Evolutionary conservation across 129 eudicot genomes (phyloP).

Genomic region (Daucus carota): DNA sequence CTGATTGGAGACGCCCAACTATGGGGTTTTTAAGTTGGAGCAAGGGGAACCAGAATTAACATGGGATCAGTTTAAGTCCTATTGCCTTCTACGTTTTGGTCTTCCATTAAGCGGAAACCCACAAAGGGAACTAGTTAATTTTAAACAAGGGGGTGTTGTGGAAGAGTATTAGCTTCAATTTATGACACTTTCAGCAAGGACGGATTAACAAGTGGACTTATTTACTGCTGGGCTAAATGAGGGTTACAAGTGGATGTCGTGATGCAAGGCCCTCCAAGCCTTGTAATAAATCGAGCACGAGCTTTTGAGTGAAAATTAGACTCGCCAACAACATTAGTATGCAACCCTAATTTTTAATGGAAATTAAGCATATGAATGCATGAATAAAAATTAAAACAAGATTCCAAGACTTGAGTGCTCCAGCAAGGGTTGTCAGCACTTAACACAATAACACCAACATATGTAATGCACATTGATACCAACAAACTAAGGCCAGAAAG

Average conservation of each 20-base stretch:
- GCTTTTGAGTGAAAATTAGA: neutral
- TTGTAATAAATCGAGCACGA: neutral
- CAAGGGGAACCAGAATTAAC: neutral
- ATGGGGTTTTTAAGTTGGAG: neutral
- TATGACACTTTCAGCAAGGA: neutral
- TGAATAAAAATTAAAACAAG: neutral
- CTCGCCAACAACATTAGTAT: neutral
- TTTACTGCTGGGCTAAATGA: neutral
- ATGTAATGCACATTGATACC: neutral
- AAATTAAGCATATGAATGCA: too few relatives aligned
- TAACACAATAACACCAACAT: neutral
- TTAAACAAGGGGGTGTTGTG: neutral
- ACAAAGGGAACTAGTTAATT: neutral
- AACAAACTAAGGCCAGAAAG: conserved; percentile 5
- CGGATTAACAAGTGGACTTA: neutral
- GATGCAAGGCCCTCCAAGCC: neutral
- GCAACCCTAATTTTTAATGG: neutral
- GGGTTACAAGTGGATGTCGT: neutral
- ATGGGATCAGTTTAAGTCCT: neutral
- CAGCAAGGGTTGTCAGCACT: neutral
- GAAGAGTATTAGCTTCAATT: neutral
- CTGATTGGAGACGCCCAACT: neutral
- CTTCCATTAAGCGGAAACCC: neutral
- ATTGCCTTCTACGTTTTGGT: neutral
- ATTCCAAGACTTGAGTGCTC: neutral